Conservation (phyloP, 192 early-diverging fungal species). For the Backusella tuberculispora region DNA sequence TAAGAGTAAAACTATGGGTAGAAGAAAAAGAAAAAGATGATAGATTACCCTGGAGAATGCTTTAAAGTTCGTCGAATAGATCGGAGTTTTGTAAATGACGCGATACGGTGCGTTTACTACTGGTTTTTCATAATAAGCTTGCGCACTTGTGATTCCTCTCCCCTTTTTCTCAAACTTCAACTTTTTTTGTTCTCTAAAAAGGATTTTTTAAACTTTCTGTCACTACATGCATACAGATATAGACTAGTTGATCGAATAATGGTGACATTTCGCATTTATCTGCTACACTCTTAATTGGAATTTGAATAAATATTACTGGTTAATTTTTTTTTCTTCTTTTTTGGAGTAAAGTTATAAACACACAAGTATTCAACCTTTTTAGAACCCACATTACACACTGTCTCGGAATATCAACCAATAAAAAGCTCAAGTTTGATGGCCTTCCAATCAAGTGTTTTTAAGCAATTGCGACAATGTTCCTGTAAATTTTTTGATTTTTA, state of each 20-base stretch:
- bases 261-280: background rate
- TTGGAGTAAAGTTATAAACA: background rate
- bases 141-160: background rate
- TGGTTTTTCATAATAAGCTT: background rate
- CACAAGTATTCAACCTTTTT: background rate
- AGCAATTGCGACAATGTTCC: background rate
- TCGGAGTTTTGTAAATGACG: slow-evolving; percentile 15
- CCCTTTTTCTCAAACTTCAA: background rate
- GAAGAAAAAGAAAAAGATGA: background rate
- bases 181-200: background rate
- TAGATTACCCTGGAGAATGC: slow-evolving; percentile 3
- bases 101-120: slow-evolving; percentile 5
- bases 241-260: background rate
- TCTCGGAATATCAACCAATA: background rate
- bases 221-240: background rate
- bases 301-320: background rate
- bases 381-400: background rate
- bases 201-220: background rate
- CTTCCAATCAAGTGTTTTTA: background rate
- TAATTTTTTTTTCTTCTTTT: background rate
- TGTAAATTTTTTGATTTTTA: background rate
- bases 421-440: background rate
- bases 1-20: no score
- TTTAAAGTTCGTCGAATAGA: slow-evolving; percentile 14
- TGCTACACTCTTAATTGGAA: background rate